Evolutionary conservation across 345 rosid genomes (phyloP), one percentile per base, ranked within the genome.

Genomic region (Streptanthus diversifolius): DNA sequence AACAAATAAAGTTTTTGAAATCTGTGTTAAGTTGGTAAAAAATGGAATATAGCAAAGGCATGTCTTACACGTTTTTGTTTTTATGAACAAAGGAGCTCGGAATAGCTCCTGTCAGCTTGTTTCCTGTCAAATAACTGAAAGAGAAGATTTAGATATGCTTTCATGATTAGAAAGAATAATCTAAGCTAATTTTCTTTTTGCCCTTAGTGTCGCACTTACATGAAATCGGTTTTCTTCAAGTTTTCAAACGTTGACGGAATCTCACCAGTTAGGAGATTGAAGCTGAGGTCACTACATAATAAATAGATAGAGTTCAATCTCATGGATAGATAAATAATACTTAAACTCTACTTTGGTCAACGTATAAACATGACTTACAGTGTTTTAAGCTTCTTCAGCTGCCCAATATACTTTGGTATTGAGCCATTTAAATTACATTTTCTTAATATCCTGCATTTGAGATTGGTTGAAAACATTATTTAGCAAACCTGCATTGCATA

Each of bases 201-300:
- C 14, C 19, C 43, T 12, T n/a, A 13, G 41, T 17, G 59, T 47
- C 25, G 37, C 60, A 68, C 98, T 82, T 82, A 92, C 96, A 90
- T 64, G 81, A 87, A 90, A 74, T 92, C 90, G 10, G 77, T 82
- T 84, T 83, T 90, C 55, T 66, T 72, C 70, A 85, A 58, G 6
- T 64, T 58, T 36, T 49, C 53, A 71, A 90, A 92, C 10, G 90
- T 78, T 39, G 74, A 2, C 3, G 96, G 96, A 82, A 92, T 81
- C 79, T 81, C 80, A 60, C 96, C 93, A 11, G 80, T 87, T 70
- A 92, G 70, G 67, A 75, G 82, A 70, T 92, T 92, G 76, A 84
- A 90, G 78, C 93, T 92, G 64, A 92, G 86, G 77, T 92, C 98
- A 71, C 96, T 92, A 77, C 83, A 87, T 5, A 12, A 55, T 33